Base-by-base conservation (phyloP, 306 rosid species). In the Bauhinia variegata region DNA sequence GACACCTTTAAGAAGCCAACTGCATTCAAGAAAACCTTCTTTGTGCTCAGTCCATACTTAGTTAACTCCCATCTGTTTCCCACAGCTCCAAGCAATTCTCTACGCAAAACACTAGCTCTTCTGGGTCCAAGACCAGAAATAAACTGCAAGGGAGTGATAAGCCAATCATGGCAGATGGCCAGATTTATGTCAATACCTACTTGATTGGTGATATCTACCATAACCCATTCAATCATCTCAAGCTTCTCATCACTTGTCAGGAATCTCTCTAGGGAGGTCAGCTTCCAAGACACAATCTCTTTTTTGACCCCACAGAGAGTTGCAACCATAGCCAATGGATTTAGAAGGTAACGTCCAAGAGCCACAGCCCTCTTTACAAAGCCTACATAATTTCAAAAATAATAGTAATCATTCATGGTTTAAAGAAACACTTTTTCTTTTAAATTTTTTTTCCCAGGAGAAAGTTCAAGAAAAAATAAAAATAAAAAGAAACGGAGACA, bases 311-410 rank as follows among this genome's bases (percentile, higher is more conserved):
- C 85, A 60, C 82, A 81, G n/a, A 81, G 74, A 18, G 82, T 81
- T 77, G 85, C 85, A 43, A 77, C 76, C 85, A 81, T 77, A n/a
- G 80, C 82, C 80, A 77, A 48, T 8, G 85, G 85, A 49, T 81
- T 81, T 34, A 77, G 67, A 70, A 77, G 77, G 75, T 63, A 81
- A 60, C 85, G 85, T 41, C 85, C 82, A 51, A 81, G 85, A 59
- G 85, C 85, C 68, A 81, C 82, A 15, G 85, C 82, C 65, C 85
- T 69, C 77, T 60, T 81, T 48, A 81, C 77, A 59, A 81, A 73
- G 68, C 80, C 85, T 81, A 54, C 17, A 73, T 15, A 50, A 18
- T 52, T 63, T 64, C 50, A 56, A 71, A 10, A 75, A n/a, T 46
- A 58, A 28, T 23, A 36, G 30, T 13, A 7, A 17, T 36, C 11